Conservation (phyloP, 2,329 filamentous ascomycete genomes). For the Berkeleyomyces basicola region DNA sequence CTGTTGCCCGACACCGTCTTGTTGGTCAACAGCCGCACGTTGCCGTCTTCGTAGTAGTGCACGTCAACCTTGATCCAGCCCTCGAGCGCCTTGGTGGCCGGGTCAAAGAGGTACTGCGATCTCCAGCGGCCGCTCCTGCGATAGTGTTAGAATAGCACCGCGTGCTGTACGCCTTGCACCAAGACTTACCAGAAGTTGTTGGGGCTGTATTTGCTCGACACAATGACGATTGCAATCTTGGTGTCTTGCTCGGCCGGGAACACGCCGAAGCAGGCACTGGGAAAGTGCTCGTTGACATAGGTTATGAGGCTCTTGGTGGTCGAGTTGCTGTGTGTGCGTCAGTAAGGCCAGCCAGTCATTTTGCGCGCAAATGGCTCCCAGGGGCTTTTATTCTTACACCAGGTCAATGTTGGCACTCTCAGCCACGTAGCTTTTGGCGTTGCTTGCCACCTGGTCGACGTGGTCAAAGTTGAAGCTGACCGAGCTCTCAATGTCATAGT, state of each 20-base stretch:
- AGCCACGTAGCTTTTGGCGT: slow-evolving; percentile 59
- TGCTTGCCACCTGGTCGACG: slow-evolving; percentile 64
- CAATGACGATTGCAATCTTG: slow-evolving; percentile 64
- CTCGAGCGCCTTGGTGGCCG: slow-evolving; percentile 49
- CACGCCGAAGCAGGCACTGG: slow-evolving; percentile 62
- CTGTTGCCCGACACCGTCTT: slow-evolving; percentile 50
- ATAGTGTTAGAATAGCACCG: not conserved
- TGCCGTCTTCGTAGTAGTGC: slow-evolving; percentile 98
- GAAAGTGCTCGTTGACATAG: slow-evolving; percentile 80
- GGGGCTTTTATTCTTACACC: slow-evolving; percentile 39
- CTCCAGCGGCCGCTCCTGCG: slow-evolving; percentile 89
- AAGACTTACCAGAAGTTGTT: slow-evolving; percentile 77
- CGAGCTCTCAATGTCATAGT: slow-evolving; percentile 78
- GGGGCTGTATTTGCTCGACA: slow-evolving; percentile 93
- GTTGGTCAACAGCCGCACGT: slow-evolving; percentile 81
- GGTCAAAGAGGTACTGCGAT: slow-evolving; percentile 64
- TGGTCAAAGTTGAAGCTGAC: slow-evolving; percentile 86
- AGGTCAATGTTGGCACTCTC: slow-evolving; percentile 64
- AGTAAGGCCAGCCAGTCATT: not conserved
- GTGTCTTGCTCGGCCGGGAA: slow-evolving; percentile 65
- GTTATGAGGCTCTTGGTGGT: slow-evolving; percentile 58
- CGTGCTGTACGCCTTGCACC: not conserved
- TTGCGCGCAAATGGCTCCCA: not conserved
- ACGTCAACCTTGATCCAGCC: slow-evolving; percentile 86
- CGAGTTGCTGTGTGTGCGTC: slow-evolving; percentile 40